Percentiles rank a stretch among this genome's conserved stretches.
These are phyloP conservation scores for Elasticomyces elasticus DNA, from an alignment of 495 filamentous ascomycete species.

Conservation along the genomic window DNA sequence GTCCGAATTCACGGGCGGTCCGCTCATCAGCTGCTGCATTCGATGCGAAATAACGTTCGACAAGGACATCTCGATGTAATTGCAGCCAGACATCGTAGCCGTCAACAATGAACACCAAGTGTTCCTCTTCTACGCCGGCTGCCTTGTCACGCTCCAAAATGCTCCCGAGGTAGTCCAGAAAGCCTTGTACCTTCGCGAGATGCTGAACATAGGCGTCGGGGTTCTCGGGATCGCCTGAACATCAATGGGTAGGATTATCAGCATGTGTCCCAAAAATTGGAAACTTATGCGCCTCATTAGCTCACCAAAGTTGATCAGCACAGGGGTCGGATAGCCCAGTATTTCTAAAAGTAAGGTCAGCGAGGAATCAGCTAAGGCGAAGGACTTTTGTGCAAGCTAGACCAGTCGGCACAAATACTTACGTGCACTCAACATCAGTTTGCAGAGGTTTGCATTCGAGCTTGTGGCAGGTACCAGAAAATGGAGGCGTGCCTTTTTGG, in stretches of 20 bases:
- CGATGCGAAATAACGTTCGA: slow-evolving; percentile 45
- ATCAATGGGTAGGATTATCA: no score
- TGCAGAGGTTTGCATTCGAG: slow-evolving; percentile 46
- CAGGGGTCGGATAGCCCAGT: slow-evolving; percentile 50
- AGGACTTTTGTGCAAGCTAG: no score
- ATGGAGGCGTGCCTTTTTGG: slow-evolving; percentile 37
- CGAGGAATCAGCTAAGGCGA: no score
- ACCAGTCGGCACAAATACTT: no score
- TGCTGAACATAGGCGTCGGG: slow-evolving; percentile 31
- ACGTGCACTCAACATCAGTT: slow-evolving; percentile 49
- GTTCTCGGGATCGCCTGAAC: slow-evolving; percentile 23
- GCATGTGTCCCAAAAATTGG: no score
- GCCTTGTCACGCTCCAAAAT: no score
- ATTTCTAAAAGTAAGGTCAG: no score
- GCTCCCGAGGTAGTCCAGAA: slow-evolving; percentile 41
- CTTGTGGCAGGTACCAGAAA: slow-evolving; percentile 47
- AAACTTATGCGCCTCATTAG: no score
- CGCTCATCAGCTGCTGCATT: slow-evolving; percentile 42
- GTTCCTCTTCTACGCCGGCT: no score
- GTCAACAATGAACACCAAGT: slow-evolving; percentile 52
- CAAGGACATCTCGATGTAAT: slow-evolving; percentile 47
- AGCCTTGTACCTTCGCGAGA: slow-evolving; percentile 35
- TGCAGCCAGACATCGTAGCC: slow-evolving; percentile 52
- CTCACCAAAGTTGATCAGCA: slow-evolving; percentile 26
- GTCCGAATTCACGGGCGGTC: slow-evolving; percentile 38